Conservation (phyloP, 148 eudicot genomes). For the Rhododendron williamsianum region DNA sequence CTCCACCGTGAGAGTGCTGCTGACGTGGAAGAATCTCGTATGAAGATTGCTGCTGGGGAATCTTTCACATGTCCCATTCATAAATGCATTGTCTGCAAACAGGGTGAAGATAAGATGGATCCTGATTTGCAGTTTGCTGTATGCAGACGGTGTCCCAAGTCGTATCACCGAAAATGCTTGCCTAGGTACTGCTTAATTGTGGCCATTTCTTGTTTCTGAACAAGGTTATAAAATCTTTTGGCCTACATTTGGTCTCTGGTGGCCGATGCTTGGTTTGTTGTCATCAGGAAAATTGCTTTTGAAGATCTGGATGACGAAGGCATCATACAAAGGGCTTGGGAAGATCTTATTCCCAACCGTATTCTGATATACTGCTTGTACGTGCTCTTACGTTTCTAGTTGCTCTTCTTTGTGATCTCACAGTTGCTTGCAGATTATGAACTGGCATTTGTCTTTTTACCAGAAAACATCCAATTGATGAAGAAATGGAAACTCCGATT, state of each 20-base stretch:
- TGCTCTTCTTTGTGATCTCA: neutral
- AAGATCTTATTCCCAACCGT: conserved; percentile 63
- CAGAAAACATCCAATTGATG: conserved; percentile 73
- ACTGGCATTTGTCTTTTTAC: conserved; percentile 2
- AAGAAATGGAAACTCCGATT: conserved; percentile 54
- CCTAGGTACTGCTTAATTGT: conserved; percentile 49
- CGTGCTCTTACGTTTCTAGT: conserved; percentile 22
- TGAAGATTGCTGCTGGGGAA: conserved; percentile 64
- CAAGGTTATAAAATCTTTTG: neutral
- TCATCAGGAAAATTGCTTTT: conserved; percentile 59
- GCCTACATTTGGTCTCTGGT: neutral
- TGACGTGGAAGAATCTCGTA: conserved; percentile 39
- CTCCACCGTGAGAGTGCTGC: conserved; percentile 41
- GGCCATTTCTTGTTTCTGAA: neutral
- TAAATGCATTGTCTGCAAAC: conserved; percentile 57
- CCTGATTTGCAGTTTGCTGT: conserved; percentile 69
- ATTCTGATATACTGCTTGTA: conserved; percentile 90
- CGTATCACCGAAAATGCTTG: conserved; percentile 86
- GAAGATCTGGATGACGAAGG: conserved; percentile 43
- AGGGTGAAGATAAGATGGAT: conserved; percentile 43
- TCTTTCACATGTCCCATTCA: conserved; percentile 81
- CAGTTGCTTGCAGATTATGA: neutral
- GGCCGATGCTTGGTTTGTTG: conserved; percentile 15
- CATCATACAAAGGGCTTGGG: conserved; percentile 74
- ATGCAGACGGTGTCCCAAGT: conserved; percentile 91